Evolutionary conservation across 768 basidiomycete species (phyloP).

Genomic region (Psilocybe cyanescens): DNA sequence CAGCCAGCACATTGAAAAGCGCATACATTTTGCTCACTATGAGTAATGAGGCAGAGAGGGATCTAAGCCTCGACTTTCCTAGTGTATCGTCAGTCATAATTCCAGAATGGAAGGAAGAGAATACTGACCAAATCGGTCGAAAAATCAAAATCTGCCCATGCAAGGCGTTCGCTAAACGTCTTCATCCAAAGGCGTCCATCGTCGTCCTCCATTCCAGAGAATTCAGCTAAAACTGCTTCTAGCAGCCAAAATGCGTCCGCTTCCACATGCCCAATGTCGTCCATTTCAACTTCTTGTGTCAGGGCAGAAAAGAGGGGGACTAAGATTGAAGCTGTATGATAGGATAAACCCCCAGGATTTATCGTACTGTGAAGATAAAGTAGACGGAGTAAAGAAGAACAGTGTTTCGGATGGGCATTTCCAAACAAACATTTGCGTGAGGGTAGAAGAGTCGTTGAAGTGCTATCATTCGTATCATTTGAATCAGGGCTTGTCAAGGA

Average conservation of each 20-base stretch:
- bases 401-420: conserved; percentile 60
- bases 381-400: conserved; percentile 67
- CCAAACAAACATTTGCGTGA: conserved; percentile 48
- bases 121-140: conserved; percentile 57
- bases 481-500: conserved; percentile 36
- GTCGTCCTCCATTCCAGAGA: conserved; percentile 73
- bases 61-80: conserved; percentile 70
- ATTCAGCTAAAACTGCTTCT: conserved; percentile 72
- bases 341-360: conserved; percentile 73
- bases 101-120: background rate
- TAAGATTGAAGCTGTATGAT: conserved; percentile 69
- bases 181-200: conserved; percentile 64
- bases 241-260: conserved; percentile 87
- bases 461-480: conserved; percentile 10
- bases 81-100: conserved; percentile 3
- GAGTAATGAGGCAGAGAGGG: conserved; percentile 80
- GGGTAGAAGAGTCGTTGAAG: conserved; percentile 45
- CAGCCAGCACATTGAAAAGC: background rate
- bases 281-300: conserved; percentile 60
- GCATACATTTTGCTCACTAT: conserved; percentile 51
- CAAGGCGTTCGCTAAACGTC: conserved; percentile 60
- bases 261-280: conserved; percentile 69
- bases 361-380: conserved; percentile 72
- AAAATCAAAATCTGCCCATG: conserved; percentile 68
- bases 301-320: conserved; percentile 71